A percentile compares a stretch with the other conserved stretches of the same genome.
Evolutionary conservation across 805 yeast genomes (phyloP).

Genomic region (Saccharomycopsis synnaedendra): DNA sequence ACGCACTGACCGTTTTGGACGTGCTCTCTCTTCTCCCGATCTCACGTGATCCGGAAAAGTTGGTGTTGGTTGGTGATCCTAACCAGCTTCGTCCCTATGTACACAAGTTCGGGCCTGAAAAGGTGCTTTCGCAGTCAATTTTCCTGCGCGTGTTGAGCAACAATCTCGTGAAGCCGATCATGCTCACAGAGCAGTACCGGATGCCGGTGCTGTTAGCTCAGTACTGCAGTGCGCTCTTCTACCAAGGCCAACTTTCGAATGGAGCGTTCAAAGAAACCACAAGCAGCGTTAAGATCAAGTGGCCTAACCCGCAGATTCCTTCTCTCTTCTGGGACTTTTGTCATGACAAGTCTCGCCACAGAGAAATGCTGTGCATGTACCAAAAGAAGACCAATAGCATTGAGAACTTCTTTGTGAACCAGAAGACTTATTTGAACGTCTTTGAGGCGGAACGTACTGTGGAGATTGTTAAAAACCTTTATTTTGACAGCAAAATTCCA

Average conservation of each 20-base stretch:
- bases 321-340: slow-evolving; percentile 50
- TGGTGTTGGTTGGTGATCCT: slow-evolving; percentile 39
- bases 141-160: slow-evolving; percentile 41
- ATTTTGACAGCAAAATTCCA: slow-evolving; percentile 34
- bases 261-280: slow-evolving; percentile 25
- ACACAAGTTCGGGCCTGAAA: slow-evolving; percentile 24
- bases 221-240: slow-evolving; percentile 48
- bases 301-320: slow-evolving; percentile 43
- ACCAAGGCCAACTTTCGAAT: slow-evolving; percentile 48
- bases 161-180: slow-evolving; percentile 43
- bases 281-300: slow-evolving; percentile 17
- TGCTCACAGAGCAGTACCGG: slow-evolving; percentile 52
- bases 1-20: slow-evolving; percentile 14
- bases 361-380: slow-evolving; percentile 43
- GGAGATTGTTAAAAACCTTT: slow-evolving; percentile 29
- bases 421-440: slow-evolving; percentile 13
- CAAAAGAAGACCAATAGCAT: slow-evolving; percentile 18
- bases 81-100: slow-evolving; percentile 50
- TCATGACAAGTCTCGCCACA: slow-evolving; percentile 16
- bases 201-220: slow-evolving; percentile 41
- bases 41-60: slow-evolving; percentile 14
- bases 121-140: slow-evolving; percentile 39
- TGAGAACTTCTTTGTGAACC: slow-evolving; percentile 15
- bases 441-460: slow-evolving; percentile 7
- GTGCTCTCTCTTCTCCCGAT: slow-evolving; percentile 14